Evolutionary conservation across 257 asterid species (phyloP).

Genomic region (Plantago elongata): DNA sequence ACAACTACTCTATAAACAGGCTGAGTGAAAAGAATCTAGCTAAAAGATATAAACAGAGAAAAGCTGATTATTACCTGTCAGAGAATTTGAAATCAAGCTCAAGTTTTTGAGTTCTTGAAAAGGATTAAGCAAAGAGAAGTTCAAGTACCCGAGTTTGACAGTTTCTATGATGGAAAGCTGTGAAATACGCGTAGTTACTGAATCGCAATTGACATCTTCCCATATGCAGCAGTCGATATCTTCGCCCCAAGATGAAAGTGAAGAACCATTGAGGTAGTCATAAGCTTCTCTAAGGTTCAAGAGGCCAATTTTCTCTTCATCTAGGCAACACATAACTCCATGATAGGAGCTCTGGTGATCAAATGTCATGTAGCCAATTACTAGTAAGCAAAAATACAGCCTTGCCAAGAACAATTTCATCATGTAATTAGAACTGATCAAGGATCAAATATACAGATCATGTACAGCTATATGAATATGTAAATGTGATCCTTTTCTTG

Average conservation of each 20-base stretch:
- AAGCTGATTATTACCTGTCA: conserved; percentile 10
- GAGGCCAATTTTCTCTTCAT: conserved; percentile 7
- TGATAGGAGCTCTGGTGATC: not conserved
- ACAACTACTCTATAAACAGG: not conserved
- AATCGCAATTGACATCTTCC: conserved; percentile 23
- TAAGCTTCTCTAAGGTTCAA: conserved; percentile 23
- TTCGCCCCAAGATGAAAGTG: conserved; percentile 24
- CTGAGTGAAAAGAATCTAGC: no score
- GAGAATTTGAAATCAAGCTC: conserved; percentile 11
- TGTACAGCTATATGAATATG: no score
- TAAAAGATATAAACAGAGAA: not conserved
- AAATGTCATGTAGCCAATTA: no score
- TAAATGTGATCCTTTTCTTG: no score
- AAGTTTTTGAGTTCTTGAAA: conserved; percentile 22
- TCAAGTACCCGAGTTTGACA: not conserved
- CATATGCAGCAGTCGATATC: conserved; percentile 22
- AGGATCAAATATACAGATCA: no score
- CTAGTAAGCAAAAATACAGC: no score
- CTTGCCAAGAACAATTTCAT: no score
- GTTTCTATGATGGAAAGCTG: conserved; percentile 11
- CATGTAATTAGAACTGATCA: no score
- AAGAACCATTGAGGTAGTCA: conserved; percentile 18
- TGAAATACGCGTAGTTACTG: not conserved
- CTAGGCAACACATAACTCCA: conserved; percentile 20
- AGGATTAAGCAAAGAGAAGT: conserved; percentile 23